Percentiles rank a stretch among this genome's conserved stretches.
phyloP scores from a whole-genome alignment of 371 early-diverging fungal species.

The Mucor mucedo region DNA sequence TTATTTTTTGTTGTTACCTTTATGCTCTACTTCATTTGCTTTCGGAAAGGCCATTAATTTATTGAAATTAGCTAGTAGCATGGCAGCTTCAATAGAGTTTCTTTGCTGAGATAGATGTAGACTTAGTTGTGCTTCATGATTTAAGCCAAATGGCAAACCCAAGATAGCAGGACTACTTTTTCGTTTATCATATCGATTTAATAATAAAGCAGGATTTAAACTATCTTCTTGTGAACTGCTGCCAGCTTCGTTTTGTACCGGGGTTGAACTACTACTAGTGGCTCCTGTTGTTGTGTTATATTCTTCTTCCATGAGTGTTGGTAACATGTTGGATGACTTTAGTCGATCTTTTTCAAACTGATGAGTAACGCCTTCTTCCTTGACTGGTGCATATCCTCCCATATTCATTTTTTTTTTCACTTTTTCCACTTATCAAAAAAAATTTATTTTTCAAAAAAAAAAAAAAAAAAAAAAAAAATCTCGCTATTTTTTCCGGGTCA shows the following conservation, averaged over 20 bases:
- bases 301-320: constrained; percentile 27
- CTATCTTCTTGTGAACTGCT: constrained; percentile 6
- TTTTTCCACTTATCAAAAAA: not conserved
- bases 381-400: constrained; percentile 24
- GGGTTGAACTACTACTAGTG: not conserved
- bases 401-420: constrained; percentile 26
- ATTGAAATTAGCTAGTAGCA: constrained; percentile 54
- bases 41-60: constrained; percentile 34
- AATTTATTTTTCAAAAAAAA: no score
- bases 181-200: constrained; percentile 43
- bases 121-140: constrained; percentile 43
- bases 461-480: not conserved
- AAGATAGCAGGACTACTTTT: constrained; percentile 57
- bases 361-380: constrained; percentile 16
- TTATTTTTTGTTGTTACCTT: constrained; percentile 21
- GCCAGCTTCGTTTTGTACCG: constrained; percentile 4
- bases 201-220: constrained; percentile 31
- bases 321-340: constrained; percentile 25
- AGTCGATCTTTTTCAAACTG: constrained; percentile 22
- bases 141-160: constrained; percentile 44
- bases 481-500: not conserved
- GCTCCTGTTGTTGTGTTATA: constrained; percentile 3
- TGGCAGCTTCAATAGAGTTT: constrained; percentile 59
- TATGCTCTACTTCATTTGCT: constrained; percentile 24
- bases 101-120: constrained; percentile 48